Evolutionary conservation across 2,329 filamentous ascomycete species (phyloP).

Genomic region (Cercospora citrullina): DNA sequence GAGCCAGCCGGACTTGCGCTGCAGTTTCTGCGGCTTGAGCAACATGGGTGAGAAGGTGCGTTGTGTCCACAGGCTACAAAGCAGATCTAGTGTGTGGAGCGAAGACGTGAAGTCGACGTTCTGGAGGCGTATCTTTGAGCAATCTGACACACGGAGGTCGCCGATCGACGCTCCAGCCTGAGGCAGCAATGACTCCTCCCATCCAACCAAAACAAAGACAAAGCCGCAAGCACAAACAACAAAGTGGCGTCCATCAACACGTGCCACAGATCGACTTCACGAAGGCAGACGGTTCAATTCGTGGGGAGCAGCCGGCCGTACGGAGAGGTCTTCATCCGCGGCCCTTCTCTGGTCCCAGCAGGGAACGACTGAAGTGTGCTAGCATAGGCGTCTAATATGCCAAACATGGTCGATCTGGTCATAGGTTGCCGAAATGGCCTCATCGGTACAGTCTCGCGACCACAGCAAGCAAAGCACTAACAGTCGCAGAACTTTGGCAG

Average conservation of each 20-base stretch:
- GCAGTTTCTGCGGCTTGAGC: conserved; percentile 6
- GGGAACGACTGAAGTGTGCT: not conserved
- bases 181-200: not conserved
- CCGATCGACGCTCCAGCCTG: not conserved
- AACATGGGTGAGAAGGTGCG: not conserved
- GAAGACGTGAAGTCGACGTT: not conserved
- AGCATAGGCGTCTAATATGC: not conserved
- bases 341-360: not conserved
- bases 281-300: too few relatives aligned
- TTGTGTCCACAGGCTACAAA: not conserved
- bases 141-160: conserved; percentile 1
- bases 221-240: not conserved
- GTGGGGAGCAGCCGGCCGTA: too few relatives aligned
- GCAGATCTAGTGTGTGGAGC: not conserved
- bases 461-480: not conserved
- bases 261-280: too few relatives aligned
- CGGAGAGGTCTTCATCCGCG: not conserved
- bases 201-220: not conserved
- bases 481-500: not conserved
- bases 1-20: conserved; percentile 15
- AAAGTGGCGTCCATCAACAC: not conserved
- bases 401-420: not conserved
- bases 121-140: not conserved
- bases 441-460: not conserved
- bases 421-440: not conserved